Evolutionary conservation across 441 rosid species (phyloP).

Genomic region (Geranium incanum): DNA sequence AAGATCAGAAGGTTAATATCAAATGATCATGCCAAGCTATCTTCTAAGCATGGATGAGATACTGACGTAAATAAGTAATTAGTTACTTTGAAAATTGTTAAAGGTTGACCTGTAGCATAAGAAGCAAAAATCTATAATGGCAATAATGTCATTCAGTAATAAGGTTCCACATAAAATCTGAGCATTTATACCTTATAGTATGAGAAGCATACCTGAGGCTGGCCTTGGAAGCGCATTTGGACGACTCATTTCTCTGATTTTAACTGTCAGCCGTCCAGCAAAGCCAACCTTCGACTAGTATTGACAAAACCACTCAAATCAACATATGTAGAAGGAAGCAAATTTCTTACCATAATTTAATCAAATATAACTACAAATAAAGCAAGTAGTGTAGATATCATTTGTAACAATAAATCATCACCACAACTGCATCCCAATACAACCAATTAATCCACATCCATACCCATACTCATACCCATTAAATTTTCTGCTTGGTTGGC

Average conservation of each 20-base stretch:
- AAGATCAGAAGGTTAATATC: not conserved
- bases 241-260: slow-evolving; percentile 20
- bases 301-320: not conserved
- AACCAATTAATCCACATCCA: not conserved
- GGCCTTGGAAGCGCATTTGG: slow-evolving; percentile 18
- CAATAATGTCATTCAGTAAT: slow-evolving; percentile 1
- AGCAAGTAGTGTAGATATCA: not conserved
- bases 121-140: not conserved
- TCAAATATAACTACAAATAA: not conserved
- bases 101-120: not conserved
- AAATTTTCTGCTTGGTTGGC: not conserved
- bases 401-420: not conserved
- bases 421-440: not conserved
- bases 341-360: not conserved
- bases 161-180: not conserved
- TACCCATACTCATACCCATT: not conserved
- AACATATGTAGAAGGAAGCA: not conserved
- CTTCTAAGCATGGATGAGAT: not conserved
- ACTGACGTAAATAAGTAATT: not conserved
- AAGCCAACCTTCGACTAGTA: slow-evolving; percentile 9
- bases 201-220: slow-evolving; percentile 21
- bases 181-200: not conserved
- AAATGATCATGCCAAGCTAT: not conserved
- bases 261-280: slow-evolving; percentile 18
- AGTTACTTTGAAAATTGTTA: not conserved